Evolutionary conservation across 2,329 filamentous ascomycete species (phyloP), one percentile per base, ranked within the genome.

Genomic region (Colletotrichum sp.): DNA sequence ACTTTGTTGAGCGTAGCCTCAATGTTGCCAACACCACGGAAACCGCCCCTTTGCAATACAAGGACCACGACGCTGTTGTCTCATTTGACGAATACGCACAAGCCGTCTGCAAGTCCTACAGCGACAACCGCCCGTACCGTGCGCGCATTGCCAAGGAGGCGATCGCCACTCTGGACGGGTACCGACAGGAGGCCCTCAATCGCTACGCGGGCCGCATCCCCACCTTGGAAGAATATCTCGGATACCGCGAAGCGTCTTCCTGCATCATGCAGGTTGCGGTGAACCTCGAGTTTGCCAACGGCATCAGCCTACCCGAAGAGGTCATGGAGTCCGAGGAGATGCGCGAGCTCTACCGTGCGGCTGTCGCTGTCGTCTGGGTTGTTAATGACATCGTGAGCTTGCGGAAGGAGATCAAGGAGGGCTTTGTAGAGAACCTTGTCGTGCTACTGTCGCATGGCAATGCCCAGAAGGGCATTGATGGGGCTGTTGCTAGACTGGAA

Each of bases 1-100:
- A 75, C 52, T 75, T 75, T n/a, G 57, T 72, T 7, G 39, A 75
- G 18, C 73, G 69, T 3, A 75, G 69, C 63, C 73, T 75, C 6
- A 32, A 26, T 1, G 60, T 75, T 12, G 6, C 36, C 18, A 57
- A n/a, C 16, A n/a, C 55, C 4, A 9, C 39, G 1, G 72, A 64
- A 5, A 5, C 28, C 24, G 10, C 36, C 18, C 15, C 55, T 0
- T 7, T 49, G 21, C 52, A 57, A 18, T 72, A 75, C 30, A 30
- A 44, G 8, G 73, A 75, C 24, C 63, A 72, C 13, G 63, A 72
- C 39, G 73, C 73, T 1, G 55, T 75, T 1, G 62, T 75, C 3
- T 75, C 73, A 0, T 75, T 72, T 2, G 39, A 55, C 4, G 73
- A 72, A 30, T 72, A 72, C 15, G 73, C 69, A 0, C 5, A 44